A percentile compares a stretch with the other conserved stretches of the same genome.
phyloP scores from a whole-genome alignment of 2,329 filamentous ascomycete species.

The Zasmidium citrigriseum region DNA sequence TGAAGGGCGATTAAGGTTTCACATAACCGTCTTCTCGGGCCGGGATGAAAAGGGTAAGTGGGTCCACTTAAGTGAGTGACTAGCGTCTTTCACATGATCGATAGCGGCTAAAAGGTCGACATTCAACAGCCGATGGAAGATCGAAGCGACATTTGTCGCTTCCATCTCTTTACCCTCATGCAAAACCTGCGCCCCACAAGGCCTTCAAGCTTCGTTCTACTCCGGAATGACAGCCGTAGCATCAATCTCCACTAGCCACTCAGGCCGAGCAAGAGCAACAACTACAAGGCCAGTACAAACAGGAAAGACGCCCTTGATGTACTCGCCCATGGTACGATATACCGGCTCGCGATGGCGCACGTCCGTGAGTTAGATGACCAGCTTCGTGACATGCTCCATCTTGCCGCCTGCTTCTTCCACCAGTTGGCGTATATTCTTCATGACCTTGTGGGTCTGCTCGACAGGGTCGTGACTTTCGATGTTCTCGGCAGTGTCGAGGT shows the following conservation, averaged over 20 bases:
- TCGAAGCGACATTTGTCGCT: no score
- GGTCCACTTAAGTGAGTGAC: background rate
- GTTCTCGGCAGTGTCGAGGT: background rate
- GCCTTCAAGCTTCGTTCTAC: no score
- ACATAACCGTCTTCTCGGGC: background rate
- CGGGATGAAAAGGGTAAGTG: background rate
- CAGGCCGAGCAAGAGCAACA: slow-evolving; percentile 1
- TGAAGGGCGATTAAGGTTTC: background rate
- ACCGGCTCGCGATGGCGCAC: slow-evolving; percentile 3
- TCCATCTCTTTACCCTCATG: no score
- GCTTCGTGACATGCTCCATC: slow-evolving; percentile 4
- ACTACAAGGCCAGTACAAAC: background rate
- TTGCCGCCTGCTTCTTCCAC: background rate
- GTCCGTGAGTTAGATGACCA: background rate
- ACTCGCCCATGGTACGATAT: background rate
- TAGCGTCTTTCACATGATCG: no score
- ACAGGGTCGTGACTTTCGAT: background rate
- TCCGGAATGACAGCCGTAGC: background rate
- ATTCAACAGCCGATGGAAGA: no score
- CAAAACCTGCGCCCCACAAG: no score
- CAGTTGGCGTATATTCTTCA: slow-evolving; percentile 1
- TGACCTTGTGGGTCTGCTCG: slow-evolving; percentile 4
- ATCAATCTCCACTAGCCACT: slow-evolving; percentile 4
- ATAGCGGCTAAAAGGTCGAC: no score
- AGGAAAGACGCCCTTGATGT: slow-evolving; percentile 2